Base-by-base conservation (phyloP, 2,329 filamentous ascomycete genomes). In the Rhytidhysteron rufulum region DNA sequence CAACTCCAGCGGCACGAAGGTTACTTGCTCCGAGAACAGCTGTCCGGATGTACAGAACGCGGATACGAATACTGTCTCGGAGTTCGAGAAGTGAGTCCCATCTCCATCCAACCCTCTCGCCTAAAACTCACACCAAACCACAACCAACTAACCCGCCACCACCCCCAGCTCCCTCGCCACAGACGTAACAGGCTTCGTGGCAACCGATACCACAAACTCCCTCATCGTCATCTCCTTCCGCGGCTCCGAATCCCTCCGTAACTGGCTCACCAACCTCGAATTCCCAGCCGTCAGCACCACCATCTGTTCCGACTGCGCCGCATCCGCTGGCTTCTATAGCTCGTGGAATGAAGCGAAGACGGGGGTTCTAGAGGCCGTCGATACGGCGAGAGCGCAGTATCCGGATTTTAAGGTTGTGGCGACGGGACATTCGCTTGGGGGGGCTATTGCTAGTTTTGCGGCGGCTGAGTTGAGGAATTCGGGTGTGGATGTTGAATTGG, bases 391-490 rank as follows among this genome's bases (percentile, higher is more conserved):
- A 30, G 53, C 56, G 1, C 58, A 68, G 20, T 63, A 79, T 63
- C 78, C 80, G 1, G 47, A 44, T 34, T 83, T 75, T 67, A 60
- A 60, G 33, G 55, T 85, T 55, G 58, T 83, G 15, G 61, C 74
- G n/a, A 80, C 81, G 0, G 85, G 84, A 25, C 83, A 87, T 68
- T 84, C 80, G 8, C 77, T 88, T 4, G 84, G 84, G 34, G 84
- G 71, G 19, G 82, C 82, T 5, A 68, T 87, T 2, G 80, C 76
- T 29, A 79, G 75, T 5, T 58, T 88, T 4, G 82, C 72, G 0
- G 78, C 73, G 0, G 78, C 73, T 1, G 71, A 78, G 49, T 64
- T 85, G 16, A 74, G 81, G 34, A 58, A 60, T 5, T 54, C 58
- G 8, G 78, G 75, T 31, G 63, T 66, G 43, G 48, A 63, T 2